Base-by-base conservation (phyloP, 352 stramenopile genomes). In the Phytophthora tentaculata region DNA sequence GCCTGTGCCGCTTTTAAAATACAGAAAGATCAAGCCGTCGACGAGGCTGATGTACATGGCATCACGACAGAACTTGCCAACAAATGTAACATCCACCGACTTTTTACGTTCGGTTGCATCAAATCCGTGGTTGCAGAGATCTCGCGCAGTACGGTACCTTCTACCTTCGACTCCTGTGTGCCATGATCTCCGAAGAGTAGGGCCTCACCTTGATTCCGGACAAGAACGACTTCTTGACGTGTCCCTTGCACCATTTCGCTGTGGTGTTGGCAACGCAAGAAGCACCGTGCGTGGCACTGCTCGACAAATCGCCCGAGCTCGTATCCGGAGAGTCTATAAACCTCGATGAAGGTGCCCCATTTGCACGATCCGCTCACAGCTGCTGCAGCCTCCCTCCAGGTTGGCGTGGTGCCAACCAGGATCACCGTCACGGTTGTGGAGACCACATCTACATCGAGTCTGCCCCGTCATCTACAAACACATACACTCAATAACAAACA, bases 161-260 rank as follows among this genome's bases (percentile, higher is more conserved):
- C 43, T 80, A 75, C 51, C 35, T 81, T 1, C 62, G 57, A 14
- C 66, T 83, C 6, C 20, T 74, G 1, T 63, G 64, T 0, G 19
- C 76, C 17, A 86, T 78, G 48, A 71, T 66, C 0, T 57, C 64
- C 0, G 56, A 81, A 29, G 67, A 77, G 26, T 59, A 83, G 17
- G 63, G 56, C 0, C 29, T 85, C 6, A 72, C 64, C 2, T 41
- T 84, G 16, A 64, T 80, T 17, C 64, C 61, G 0, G 67, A 75
- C 12, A 54, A 61, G 41, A 22, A 7, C 0, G 52, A 61, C 16
- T 59, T 72, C 17, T 1, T 64, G 0, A 79, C 68, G 3, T 84
- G 69, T 26, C 41, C 66, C 3, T 3, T 81, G 1, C 57, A 68
- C 12, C 24, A 56, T 3, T 37, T 80, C 0, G 65, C 67, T 0